Percentiles rank a stretch among this genome's conserved stretches.
phyloP scores from a whole-genome alignment of 352 stramenopile species.

The Phytopythium aichiense region DNA sequence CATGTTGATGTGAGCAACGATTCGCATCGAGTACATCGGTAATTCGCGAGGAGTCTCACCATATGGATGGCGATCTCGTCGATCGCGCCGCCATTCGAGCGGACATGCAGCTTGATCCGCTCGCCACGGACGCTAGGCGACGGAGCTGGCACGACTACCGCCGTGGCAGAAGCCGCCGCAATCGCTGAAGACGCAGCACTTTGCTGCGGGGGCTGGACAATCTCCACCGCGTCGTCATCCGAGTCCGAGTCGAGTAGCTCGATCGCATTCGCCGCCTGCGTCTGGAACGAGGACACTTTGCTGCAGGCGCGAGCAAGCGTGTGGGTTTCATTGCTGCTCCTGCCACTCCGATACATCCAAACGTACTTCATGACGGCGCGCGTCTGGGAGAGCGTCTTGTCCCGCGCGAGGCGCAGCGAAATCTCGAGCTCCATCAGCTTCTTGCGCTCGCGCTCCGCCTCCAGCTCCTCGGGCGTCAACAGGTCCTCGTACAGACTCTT shows the following conservation, averaged over 20 bases:
- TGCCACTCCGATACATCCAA: not conserved
- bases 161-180: conserved; percentile 3
- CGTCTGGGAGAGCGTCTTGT: conserved; percentile 58
- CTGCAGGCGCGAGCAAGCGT: conserved; percentile 8
- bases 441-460: conserved; percentile 27
- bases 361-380: conserved; percentile 52
- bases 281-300: conserved; percentile 23
- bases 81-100: conserved; percentile 47
- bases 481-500: conserved; percentile 24
- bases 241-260: conserved; percentile 62
- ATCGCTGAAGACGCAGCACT: not conserved
- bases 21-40: not conserved
- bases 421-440: conserved; percentile 53
- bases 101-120: conserved; percentile 46
- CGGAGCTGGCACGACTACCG: not conserved
- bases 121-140: conserved; percentile 27
- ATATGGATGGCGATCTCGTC: conserved; percentile 58
- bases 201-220: not conserved
- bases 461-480: conserved; percentile 35
- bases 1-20: not conserved
- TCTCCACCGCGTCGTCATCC: conserved; percentile 24
- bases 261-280: conserved; percentile 24
- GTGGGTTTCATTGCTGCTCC: not conserved
- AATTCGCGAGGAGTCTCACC: conserved; percentile 16
- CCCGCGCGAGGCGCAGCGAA: conserved; percentile 35